Conservation (phyloP, 2,329 filamentous ascomycete genomes). For the Trichoderma semiorbis region DNA sequence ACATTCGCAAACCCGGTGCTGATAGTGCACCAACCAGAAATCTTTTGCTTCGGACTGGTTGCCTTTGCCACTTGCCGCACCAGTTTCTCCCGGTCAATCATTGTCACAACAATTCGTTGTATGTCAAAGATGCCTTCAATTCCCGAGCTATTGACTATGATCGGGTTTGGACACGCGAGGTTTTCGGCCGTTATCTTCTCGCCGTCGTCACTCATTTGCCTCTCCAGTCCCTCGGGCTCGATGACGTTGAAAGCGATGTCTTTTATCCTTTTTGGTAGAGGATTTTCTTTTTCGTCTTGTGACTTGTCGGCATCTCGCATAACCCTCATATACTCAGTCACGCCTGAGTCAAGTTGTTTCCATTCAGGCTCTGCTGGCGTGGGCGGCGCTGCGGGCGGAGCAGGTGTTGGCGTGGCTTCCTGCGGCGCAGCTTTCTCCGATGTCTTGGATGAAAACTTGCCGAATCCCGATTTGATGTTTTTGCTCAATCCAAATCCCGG, state of each 20-base stretch:
- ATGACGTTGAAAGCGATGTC: not conserved
- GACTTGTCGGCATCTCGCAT: not conserved
- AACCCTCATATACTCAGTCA: not conserved
- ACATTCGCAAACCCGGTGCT: slow-evolving; percentile 14
- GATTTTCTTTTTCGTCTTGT: not conserved
- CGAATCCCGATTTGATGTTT: not conserved
- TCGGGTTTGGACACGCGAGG: slow-evolving; percentile 13
- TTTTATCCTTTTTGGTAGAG: not conserved
- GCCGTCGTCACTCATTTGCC: not conserved
- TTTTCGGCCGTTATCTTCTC: not conserved
- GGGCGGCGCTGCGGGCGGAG: not conserved
- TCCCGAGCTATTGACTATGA: slow-evolving; percentile 16
- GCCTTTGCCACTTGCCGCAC: not conserved
- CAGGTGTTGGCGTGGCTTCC: not conserved
- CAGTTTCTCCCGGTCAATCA: slow-evolving; percentile 10
- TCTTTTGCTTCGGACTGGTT: not conserved
- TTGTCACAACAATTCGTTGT: slow-evolving; percentile 12
- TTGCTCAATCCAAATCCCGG: not conserved
- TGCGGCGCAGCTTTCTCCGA: not conserved
- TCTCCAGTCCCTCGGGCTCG: not conserved
- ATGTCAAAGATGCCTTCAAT: slow-evolving; percentile 18
- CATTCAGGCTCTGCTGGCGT: not conserved
- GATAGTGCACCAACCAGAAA: slow-evolving; percentile 17
- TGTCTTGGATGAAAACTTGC: not conserved
- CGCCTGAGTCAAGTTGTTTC: not conserved